These are phyloP conservation scores for Leishmania tarentolae DNA, from an alignment of 208 protist species.

Conservation along the genomic window DNA sequence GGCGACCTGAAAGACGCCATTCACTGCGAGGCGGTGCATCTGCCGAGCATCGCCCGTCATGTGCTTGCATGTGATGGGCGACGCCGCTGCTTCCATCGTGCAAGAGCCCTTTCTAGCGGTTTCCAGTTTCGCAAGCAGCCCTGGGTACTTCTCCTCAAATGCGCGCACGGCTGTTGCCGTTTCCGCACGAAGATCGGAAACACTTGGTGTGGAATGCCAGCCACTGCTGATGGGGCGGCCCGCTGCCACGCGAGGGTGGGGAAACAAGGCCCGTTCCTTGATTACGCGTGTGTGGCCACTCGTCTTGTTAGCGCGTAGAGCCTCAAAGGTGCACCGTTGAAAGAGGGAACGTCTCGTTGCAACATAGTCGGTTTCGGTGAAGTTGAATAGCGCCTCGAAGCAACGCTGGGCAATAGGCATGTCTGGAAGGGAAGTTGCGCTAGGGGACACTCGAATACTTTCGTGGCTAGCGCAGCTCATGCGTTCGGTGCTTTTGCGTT, in stretches of 20 bases:
- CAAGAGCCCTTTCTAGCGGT: background rate
- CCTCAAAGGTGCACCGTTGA: constrained; percentile 20
- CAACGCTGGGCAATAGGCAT: constrained; percentile 18
- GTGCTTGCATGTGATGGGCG: constrained; percentile 29
- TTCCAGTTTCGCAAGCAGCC: constrained; percentile 14
- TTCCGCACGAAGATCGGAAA: constrained; percentile 43
- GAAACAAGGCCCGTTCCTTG: constrained; percentile 32
- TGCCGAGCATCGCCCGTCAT: constrained; percentile 25
- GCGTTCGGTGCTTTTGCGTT: background rate
- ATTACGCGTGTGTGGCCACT: background rate
- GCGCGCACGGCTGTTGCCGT: constrained; percentile 10
- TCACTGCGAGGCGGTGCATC: constrained; percentile 26
- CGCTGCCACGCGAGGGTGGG: constrained; percentile 13
- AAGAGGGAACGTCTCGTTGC: constrained; percentile 25
- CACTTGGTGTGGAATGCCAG: constrained; percentile 50
- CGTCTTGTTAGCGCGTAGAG: background rate
- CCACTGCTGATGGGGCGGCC: constrained; percentile 27
- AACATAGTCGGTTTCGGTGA: constrained; percentile 30
- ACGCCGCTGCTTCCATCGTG: background rate
- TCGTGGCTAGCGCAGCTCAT: background rate
- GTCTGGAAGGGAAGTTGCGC: background rate
- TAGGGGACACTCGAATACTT: no score
- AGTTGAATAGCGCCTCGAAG: constrained; percentile 46
- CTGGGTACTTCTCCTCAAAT: constrained; percentile 32
- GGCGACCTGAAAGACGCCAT: constrained; percentile 66